phyloP scores from a whole-genome alignment of 169 alveolate species.

The Eimeria praecox region DNA sequence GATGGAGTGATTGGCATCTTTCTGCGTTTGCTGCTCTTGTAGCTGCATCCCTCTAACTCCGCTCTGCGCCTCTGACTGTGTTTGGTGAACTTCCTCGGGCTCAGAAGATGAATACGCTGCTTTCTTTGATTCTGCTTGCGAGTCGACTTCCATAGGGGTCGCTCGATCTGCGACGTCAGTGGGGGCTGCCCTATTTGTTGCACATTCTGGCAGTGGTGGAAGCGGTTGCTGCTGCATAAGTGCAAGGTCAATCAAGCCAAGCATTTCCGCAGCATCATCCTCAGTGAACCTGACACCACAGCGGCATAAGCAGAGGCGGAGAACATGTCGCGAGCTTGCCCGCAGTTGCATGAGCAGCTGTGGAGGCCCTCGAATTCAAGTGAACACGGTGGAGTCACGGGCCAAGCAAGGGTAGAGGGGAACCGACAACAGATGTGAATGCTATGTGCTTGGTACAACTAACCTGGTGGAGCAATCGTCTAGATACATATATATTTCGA shows the following conservation, averaged over 20 bases:
- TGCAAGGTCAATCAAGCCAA: slow-evolving; percentile 51
- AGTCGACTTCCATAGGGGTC: slow-evolving; percentile 40
- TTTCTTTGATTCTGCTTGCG: slow-evolving; percentile 7
- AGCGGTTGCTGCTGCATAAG: slow-evolving; percentile 65
- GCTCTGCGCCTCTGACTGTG: slow-evolving; percentile 21
- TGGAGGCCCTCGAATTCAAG: not conserved
- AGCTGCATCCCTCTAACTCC: not conserved
- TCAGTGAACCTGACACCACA: slow-evolving; percentile 64
- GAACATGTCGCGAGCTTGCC: not conserved
- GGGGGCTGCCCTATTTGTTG: too few relatives aligned
- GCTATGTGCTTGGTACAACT: not conserved
- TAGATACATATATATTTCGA: slow-evolving; percentile 56
- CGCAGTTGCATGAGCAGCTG: not conserved
- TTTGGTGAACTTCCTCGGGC: slow-evolving; percentile 11
- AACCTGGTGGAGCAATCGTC: slow-evolving; percentile 72
- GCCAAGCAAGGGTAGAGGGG: not conserved
- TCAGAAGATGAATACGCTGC: not conserved
- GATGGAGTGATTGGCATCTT: not conserved
- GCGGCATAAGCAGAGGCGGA: not conserved
- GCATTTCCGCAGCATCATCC: slow-evolving; percentile 63
- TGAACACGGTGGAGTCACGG: not conserved
- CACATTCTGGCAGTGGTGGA: slow-evolving; percentile 55
- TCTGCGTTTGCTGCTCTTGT: slow-evolving; percentile 30
- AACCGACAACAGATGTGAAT: not conserved
- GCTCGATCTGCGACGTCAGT: not conserved